Base-by-base conservation (phyloP, 1,284 basidiomycete species). In the Inonotus hispidus region DNA sequence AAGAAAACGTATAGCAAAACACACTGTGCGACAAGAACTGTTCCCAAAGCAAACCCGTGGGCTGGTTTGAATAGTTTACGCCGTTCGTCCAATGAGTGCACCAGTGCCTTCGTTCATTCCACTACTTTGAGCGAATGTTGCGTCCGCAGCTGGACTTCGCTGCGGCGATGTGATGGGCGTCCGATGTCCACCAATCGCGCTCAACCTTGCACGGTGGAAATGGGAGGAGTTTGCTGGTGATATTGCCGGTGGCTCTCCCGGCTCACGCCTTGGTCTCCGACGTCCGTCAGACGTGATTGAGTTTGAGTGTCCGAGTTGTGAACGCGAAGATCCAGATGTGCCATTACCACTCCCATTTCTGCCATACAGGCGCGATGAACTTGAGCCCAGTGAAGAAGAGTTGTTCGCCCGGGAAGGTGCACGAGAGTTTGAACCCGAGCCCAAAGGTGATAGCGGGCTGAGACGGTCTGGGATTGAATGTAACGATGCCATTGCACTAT, bases 391-490 rank as follows among this genome's bases (percentile, higher is more conserved):
- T 29, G 59, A 58, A 5, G 62, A 63, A n/a, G 59, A 60, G 37
- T 60, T 60, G 27, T 62, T 53, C 8, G n/a, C 25, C 45, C 62
- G 58, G 21, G 62, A 63, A 14, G 59, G 56, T 7, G 63, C 50
- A n/a, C 59, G 63, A 13, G 63, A 64, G 41, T 64, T 47, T 23
- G 63, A 41, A 37, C 59, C 56, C 27, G 63, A 60, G 23, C 38
- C 63, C 14, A 52, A 29, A 16, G 62, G 53, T 13, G 59, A 61
- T n/a, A 58, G 53, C 11, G 63, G 63, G 39, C 59, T 47, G 49
- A 64, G 63, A 13, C 58, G 45, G 39, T 60, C 62, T 19, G 63
- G 54, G 43, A 61, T 61, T 37, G 63, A 64, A 25, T 64, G 63
- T 27, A 64, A 21, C 10, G 63, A 64, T 23, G 59, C 63, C 23